Evolutionary conservation across 2,329 filamentous ascomycete genomes (phyloP).

Genomic region (Byssochlamys sp.): DNA sequence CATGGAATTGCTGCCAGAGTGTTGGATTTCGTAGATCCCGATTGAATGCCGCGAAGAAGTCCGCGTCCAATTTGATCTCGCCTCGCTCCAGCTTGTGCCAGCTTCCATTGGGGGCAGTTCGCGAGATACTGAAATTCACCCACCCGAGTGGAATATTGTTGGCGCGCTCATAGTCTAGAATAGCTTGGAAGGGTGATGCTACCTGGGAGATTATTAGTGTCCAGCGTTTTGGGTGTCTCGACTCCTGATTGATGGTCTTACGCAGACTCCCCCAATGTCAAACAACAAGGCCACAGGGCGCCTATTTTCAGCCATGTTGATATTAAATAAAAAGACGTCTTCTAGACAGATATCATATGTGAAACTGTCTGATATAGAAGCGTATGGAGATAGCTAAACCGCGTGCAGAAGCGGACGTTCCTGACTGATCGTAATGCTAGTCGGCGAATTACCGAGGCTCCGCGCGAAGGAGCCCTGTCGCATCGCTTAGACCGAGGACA

Average conservation of each 20-base stretch:
- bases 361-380: neutral
- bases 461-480: constrained; percentile 5
- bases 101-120: constrained; percentile 64
- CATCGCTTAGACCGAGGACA: neutral
- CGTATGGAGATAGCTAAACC: neutral
- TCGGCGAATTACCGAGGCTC: constrained; percentile 20
- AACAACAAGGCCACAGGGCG: constrained; percentile 71
- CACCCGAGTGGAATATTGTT: constrained; percentile 74
- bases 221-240: neutral
- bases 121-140: constrained; percentile 82
- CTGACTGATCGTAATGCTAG: neutral
- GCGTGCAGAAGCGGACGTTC: neutral
- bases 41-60: constrained; percentile 69
- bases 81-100: constrained; percentile 87
- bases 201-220: constrained; percentile 48
- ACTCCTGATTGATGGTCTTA: constrained; percentile 45
- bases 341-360: neutral
- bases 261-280: constrained; percentile 93
- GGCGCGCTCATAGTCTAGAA: constrained; percentile 75
- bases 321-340: neutral
- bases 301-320: constrained; percentile 32
- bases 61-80: constrained; percentile 61
- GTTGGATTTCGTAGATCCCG: constrained; percentile 57
- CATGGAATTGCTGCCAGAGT: constrained; percentile 58
- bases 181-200: constrained; percentile 81